phyloP scores from a whole-genome alignment of 495 filamentous ascomycete species.

The Tuber calosporum region DNA sequence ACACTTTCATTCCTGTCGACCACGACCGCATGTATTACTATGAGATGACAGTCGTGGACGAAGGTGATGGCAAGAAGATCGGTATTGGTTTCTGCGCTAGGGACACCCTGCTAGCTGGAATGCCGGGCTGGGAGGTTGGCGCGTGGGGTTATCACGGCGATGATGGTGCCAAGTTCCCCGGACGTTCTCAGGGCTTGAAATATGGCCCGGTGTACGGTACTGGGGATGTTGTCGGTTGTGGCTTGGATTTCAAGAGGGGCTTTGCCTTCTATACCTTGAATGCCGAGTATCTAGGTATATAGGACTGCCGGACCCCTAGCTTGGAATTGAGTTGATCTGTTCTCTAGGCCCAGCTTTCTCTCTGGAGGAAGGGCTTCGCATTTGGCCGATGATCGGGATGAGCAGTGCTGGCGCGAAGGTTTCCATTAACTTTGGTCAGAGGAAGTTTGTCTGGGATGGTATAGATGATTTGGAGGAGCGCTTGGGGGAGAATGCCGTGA shows the following conservation, averaged over 20 bases:
- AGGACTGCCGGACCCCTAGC: neutral
- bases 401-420: neutral
- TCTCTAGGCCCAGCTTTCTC: neutral
- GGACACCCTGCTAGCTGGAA: neutral
- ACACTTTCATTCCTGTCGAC: constrained; percentile 1
- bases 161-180: neutral
- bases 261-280: constrained; percentile 1
- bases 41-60: neutral
- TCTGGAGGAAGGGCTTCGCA: neutral
- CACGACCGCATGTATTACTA: neutral
- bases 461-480: neutral
- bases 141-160: neutral
- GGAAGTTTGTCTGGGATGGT: neutral
- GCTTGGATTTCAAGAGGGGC: neutral
- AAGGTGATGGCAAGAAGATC: neutral
- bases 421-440: neutral
- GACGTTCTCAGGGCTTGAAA: neutral
- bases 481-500: neutral
- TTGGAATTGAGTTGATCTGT: neutral
- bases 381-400: constrained; percentile 1
- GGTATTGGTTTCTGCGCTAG: neutral
- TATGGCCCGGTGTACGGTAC: neutral
- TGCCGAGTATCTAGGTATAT: neutral
- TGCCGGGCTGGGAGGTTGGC: neutral
- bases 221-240: neutral